phyloP scores from a whole-genome alignment of 768 basidiomycete genomes.

The Dendrothele bispora region DNA sequence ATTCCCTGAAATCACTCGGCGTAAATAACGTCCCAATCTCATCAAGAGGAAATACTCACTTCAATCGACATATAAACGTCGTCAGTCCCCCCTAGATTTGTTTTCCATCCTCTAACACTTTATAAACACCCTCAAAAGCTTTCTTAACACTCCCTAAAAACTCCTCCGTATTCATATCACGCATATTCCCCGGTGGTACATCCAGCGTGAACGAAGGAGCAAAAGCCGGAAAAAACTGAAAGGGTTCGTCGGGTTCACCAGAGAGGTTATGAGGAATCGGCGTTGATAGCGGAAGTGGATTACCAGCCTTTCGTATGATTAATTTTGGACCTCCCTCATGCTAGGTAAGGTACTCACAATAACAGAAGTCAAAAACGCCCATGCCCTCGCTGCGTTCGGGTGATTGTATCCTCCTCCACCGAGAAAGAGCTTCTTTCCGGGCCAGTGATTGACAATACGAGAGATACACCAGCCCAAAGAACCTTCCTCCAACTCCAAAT shows the following conservation, averaged over 20 bases:
- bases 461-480: conserved; percentile 71
- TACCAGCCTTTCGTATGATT: conserved; percentile 42
- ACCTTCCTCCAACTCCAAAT: conserved; percentile 52
- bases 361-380: conserved; percentile 79
- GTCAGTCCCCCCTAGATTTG: no score
- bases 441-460: conserved; percentile 53
- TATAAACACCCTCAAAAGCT: conserved; percentile 35
- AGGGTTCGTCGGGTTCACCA: conserved; percentile 52
- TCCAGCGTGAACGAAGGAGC: conserved; percentile 82
- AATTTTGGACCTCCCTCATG: not conserved
- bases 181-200: conserved; percentile 69
- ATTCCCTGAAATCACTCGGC: no score
- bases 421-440: conserved; percentile 63
- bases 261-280: conserved; percentile 60
- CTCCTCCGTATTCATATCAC: conserved; percentile 67
- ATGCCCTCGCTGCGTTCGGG: conserved; percentile 83
- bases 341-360: conserved; percentile 47
- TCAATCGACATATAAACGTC: no score
- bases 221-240: conserved; percentile 70
- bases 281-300: conserved; percentile 54
- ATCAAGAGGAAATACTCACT: no score
- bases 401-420: conserved; percentile 87
- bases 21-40: no score
- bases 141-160: conserved; percentile 48
- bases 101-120: conserved; percentile 25